A percentile compares a stretch with the other conserved stretches of the same genome.
Evolutionary conservation across 2,329 filamentous ascomycete genomes (phyloP).

Genomic region (Alternaria burnsii): DNA sequence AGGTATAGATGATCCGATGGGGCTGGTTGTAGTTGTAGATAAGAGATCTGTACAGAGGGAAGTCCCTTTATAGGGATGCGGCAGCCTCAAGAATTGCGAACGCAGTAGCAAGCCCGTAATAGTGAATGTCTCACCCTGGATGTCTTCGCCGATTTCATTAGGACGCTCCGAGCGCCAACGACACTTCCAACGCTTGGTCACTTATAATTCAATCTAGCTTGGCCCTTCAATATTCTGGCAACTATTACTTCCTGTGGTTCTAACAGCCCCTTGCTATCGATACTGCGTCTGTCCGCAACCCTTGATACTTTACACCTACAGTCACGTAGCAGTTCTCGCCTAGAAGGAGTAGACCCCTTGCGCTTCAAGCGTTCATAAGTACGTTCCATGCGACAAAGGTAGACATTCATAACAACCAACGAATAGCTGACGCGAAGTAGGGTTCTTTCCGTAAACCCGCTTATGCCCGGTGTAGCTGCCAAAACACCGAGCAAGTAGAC

Average conservation of each 20-base stretch:
- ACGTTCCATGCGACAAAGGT: neutral
- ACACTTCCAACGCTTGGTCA: neutral
- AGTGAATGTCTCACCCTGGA: too few relatives aligned
- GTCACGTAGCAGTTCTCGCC: neutral
- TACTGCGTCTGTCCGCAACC: neutral
- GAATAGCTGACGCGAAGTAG: too few relatives aligned
- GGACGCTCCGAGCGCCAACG: neutral
- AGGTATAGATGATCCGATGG: too few relatives aligned
- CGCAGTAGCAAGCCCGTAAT: too few relatives aligned
- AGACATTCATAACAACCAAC: too few relatives aligned
- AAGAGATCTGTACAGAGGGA: neutral
- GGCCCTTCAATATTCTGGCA: neutral
- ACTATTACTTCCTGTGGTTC: neutral
- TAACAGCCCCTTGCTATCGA: neutral
- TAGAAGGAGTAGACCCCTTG: neutral
- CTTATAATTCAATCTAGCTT: neutral
- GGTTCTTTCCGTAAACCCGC: too few relatives aligned
- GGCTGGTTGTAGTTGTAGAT: neutral
- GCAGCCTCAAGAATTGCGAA: neutral
- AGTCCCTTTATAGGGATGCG: neutral
- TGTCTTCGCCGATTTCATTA: conserved; percentile 8
- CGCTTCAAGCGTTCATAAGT: neutral
- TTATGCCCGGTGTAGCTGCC: too few relatives aligned
- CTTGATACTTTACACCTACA: neutral
- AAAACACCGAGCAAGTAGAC: too few relatives aligned